Evolutionary conservation across 345 rosid genomes (phyloP), one percentile per base, ranked within the genome.

Genomic region (Aurinia saxatilis): DNA sequence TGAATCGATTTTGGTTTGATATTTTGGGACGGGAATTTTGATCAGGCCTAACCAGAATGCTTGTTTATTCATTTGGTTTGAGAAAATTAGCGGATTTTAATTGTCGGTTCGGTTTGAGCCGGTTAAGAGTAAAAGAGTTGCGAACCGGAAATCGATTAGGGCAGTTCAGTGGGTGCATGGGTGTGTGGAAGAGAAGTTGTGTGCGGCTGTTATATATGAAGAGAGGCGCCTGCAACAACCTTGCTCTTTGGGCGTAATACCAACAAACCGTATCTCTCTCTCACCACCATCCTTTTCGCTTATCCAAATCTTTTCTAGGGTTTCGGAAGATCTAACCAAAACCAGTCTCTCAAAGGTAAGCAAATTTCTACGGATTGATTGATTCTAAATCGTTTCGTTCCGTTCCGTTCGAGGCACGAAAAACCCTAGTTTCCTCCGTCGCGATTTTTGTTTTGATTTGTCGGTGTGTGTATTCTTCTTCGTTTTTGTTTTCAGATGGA

Each of bases 241-340:
- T 23, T 23, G 44, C 63, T 59, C 36, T 64, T 73, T 39, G 77
- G 81, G 82, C 78, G 70, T 72, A 50, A 82, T n/a, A n/a, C n/a
- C n/a, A n/a, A n/a, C n/a, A n/a, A n/a, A n/a, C 90, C 83, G 84
- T 81, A 72, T 66, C 85, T 75, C 70, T 80, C 17, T n/a, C n/a
- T n/a, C n/a, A n/a, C n/a, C n/a, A n/a, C 25, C 48, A 47, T 44
- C 27, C 15, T 53, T 15, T 5, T 55, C 29, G 12, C 70, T 62
- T 55, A 47, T 54, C 51, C 57, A 21, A 54, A 55, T 70, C 63
- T 55, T n/a, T 47, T 55, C 64, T 70, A 70, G 45, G 40, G 58
- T 56, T 55, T 49, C 60, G 51, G 30, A 48, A 35, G 64, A 70
- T 47, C 65, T 48, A 63, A 51, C 41, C 50, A 60, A 19, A 71